These are phyloP conservation scores for Teratosphaeriaceae sp. DNA, from an alignment of 2,329 filamentous ascomycete genomes.

Conservation along the genomic window DNA sequence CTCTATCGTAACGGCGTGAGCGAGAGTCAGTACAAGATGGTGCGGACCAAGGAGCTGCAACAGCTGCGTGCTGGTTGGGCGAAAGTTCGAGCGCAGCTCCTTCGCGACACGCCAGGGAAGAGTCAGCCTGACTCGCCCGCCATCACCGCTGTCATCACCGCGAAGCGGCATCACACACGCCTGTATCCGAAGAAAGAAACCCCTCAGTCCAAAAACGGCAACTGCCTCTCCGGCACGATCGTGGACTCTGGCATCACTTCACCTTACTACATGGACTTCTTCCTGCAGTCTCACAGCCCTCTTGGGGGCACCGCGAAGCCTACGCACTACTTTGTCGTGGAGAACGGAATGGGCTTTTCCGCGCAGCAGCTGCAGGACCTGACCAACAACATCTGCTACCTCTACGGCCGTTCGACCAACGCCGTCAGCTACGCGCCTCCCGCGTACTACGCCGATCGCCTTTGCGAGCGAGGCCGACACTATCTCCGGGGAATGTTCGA, in stretches of 20 bases:
- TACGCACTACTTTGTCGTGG: slow-evolving; percentile 29
- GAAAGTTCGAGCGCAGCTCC: slow-evolving; percentile 11
- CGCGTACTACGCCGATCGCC: slow-evolving; percentile 32
- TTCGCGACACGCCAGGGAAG: too few species aligned
- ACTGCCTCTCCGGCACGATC: slow-evolving; percentile 24
- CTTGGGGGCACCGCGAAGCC: slow-evolving; percentile 27
- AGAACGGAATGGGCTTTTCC: slow-evolving; percentile 21
- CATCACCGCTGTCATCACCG: slow-evolving; percentile 30
- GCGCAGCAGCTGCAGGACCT: slow-evolving; percentile 12
- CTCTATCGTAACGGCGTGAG: slow-evolving; percentile 32
- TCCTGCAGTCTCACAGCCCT: slow-evolving; percentile 28
- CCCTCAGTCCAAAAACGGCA: slow-evolving; percentile 11
- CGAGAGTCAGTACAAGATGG: slow-evolving; percentile 26
- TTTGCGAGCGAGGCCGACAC: slow-evolving; percentile 30
- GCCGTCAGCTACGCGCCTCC: slow-evolving; percentile 30
- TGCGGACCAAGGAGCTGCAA: slow-evolving; percentile 24
- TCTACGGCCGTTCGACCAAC: slow-evolving; percentile 24
- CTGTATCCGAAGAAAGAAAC: slow-evolving; percentile 27
- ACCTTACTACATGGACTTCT: slow-evolving; percentile 29
- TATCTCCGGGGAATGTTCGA: slow-evolving; percentile 11
- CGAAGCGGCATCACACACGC: slow-evolving; percentile 34
- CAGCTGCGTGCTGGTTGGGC: slow-evolving; percentile 20
- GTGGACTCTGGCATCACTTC: slow-evolving; percentile 27
- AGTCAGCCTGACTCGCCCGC: too few species aligned
- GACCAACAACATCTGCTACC: slow-evolving; percentile 24